Base-by-base conservation (phyloP, 306 rosid genomes). In the Vicia sativa region DNA sequence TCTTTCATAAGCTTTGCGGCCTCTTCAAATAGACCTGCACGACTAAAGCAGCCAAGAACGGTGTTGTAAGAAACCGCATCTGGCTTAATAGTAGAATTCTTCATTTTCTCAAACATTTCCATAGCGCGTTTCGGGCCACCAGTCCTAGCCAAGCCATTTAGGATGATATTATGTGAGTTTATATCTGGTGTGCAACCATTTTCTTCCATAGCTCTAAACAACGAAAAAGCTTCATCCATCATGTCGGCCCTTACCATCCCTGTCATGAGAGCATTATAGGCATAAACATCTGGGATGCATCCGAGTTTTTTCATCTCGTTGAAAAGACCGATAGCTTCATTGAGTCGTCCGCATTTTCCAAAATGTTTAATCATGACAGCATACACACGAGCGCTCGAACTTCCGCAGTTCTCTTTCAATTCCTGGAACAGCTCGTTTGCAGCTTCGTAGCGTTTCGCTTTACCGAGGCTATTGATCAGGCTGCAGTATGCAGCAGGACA, bases 401-500 rank as follows among this genome's bases (percentile, higher is more conserved):
- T 26, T 50, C 96, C 97, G 16, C 97, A 87, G 26, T 88, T 93
- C 82, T 93, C 98, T 78, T 85, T 90, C 83, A 93, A 71, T 73
- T 93, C 97, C 68, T 80, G 89, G 77, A 93, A 93, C 54, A 90
- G 82, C 75, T 93, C 98, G 64, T 86, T 90, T 72, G 97, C 96
- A 68, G 92, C 97, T 60, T 90, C 98, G 4, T 88, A 90, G 28
- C 95, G 84, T 70, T 88, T 93, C 53, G 96, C 96, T 81, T 76
- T 82, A 77, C 98, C 98, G 23, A 93, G 98, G 72, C 83, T 81
- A 62, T 93, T 86, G 81, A 93, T 93, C 79, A 93, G 72, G 85
- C 97, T 93, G 87, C 98, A 90, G 75, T 90, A 90, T 31, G 97
- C 97, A 75, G 97, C 91, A 58, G 98, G 91, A 75, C 98, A 90